A percentile compares a stretch with the other conserved stretches of the same genome.
phyloP scores from a whole-genome alignment of 2,329 filamentous ascomycete genomes.

The Pseudogymnoascus sp. region DNA sequence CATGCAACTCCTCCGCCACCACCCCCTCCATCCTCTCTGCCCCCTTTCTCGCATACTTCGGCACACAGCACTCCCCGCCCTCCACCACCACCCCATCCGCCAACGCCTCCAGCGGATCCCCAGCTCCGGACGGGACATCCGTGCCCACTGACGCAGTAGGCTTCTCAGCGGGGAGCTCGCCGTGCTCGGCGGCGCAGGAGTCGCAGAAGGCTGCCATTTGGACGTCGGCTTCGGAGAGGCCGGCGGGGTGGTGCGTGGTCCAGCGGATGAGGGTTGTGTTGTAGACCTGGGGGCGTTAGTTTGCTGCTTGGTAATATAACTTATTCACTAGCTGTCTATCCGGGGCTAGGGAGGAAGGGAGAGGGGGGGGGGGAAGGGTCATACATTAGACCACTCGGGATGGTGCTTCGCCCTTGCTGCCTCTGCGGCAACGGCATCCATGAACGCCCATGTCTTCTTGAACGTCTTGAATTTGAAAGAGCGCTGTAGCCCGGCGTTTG shows the following conservation, averaged over 20 bases:
- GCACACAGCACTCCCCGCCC: conserved; percentile 47
- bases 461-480: conserved; percentile 58
- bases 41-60: conserved; percentile 29
- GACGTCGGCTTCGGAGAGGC: conserved; percentile 57
- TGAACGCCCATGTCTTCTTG: conserved; percentile 62
- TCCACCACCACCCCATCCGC: conserved; percentile 37
- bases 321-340: too few species aligned
- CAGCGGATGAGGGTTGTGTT: conserved; percentile 63
- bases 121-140: conserved; percentile 17
- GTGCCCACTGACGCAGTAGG: not conserved
- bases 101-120: conserved; percentile 34
- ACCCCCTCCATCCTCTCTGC: not conserved
- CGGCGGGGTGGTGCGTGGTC: conserved; percentile 61
- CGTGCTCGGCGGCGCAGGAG: conserved; percentile 45
- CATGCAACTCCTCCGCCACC: not conserved
- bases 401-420: conserved; percentile 63
- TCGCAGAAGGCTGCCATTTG: conserved; percentile 56
- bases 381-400: conserved; percentile 67
- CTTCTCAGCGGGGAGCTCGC: conserved; percentile 36
- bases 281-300: conserved; percentile 44
- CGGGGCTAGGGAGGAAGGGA: too few species aligned
- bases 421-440: conserved; percentile 61
- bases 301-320: not conserved
- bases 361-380: conserved; percentile 18
- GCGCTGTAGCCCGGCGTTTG: conserved; percentile 49